Evolutionary conservation across 495 filamentous ascomycete species (phyloP), one percentile per base, ranked within the genome.

Genomic region (Aspergillus baeticus): DNA sequence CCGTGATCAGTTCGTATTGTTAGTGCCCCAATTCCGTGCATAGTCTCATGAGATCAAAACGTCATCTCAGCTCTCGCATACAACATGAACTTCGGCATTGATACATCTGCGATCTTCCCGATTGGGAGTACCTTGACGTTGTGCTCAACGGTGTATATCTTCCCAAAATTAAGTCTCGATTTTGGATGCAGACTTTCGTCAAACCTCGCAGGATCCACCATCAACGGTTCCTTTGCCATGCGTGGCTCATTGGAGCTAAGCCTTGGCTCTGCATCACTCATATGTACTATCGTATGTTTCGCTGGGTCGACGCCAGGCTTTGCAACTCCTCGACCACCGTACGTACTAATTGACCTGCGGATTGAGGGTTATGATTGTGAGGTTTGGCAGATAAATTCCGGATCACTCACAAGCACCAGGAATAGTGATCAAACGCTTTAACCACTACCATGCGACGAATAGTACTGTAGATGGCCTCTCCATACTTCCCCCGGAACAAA

Each of bases 111-210:
- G 7, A 77, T 60, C 14, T 44, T 46, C 0, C 77, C 78, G 29
- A 76, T 65, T 1, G 70, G 57, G 7, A 65, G 58, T 6, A 80
- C 74, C 48, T 75, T 78, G 11, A 75, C 51, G 42, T 79, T 77
- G 48, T 79, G 72, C 54, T 81, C 75, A 21, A 78, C 74, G 1
- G 77, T 75, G 59, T 80, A 74, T 3, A 72, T 56, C 43, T 81
- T 81, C 13, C 67, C 73, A 46, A 75, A 80, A 42, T 80, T 79
- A 17, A 80, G 41, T 6, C 76, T 63, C 1, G 77, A 79, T 62
- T 69, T 69, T 0, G 37, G 5, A 43, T 80, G 69, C 3, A 80
- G 55, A 22, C 55, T 67, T 41, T 63, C 50, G 8, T 66, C 60
- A 8, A 51, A 51, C 18, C 22, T 57, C 1, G 44, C 55, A 2